phyloP scores from a whole-genome alignment of 2,329 filamentous ascomycete genomes.

The Pseudocercospora cruenta region DNA sequence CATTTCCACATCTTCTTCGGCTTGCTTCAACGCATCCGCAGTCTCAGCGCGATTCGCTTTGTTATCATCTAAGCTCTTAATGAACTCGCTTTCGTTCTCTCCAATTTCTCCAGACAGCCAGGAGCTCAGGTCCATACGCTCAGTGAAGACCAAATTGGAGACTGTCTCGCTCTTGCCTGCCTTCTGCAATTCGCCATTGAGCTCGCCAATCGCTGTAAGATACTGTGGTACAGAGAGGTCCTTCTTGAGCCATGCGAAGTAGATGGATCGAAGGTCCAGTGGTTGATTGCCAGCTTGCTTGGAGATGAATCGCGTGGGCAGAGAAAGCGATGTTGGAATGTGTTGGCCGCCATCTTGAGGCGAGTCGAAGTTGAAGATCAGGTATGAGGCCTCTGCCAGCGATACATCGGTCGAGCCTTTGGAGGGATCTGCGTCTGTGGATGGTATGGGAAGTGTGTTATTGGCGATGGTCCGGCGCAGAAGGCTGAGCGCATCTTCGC shows the following conservation, averaged over 20 bases:
- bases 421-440: conserved; percentile 68
- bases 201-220: conserved; percentile 76
- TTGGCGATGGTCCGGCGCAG: conserved; percentile 81
- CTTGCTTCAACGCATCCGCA: conserved; percentile 50
- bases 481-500: conserved; percentile 71
- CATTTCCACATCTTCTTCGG: conserved; percentile 43
- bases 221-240: conserved; percentile 89
- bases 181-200: conserved; percentile 72
- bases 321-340: conserved; percentile 51
- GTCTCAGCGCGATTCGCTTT: conserved; percentile 54
- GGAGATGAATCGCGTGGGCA: conserved; percentile 84
- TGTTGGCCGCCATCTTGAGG: conserved; percentile 56
- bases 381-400: conserved; percentile 75
- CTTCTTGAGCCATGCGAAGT: conserved; percentile 93
- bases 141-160: conserved; percentile 87
- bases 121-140: conserved; percentile 86
- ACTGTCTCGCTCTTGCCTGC: conserved; percentile 67
- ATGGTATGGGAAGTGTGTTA: conserved; percentile 70
- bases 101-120: conserved; percentile 90
- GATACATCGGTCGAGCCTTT: conserved; percentile 62
- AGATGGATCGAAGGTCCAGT: conserved; percentile 83
- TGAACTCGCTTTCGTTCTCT: conserved; percentile 82
- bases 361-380: conserved; percentile 43
- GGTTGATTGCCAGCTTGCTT: conserved; percentile 46
- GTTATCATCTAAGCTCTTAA: conserved; percentile 77